phyloP scores from a whole-genome alignment of 2,329 filamentous ascomycete species.

The Pseudogymnoascus destructans region DNA sequence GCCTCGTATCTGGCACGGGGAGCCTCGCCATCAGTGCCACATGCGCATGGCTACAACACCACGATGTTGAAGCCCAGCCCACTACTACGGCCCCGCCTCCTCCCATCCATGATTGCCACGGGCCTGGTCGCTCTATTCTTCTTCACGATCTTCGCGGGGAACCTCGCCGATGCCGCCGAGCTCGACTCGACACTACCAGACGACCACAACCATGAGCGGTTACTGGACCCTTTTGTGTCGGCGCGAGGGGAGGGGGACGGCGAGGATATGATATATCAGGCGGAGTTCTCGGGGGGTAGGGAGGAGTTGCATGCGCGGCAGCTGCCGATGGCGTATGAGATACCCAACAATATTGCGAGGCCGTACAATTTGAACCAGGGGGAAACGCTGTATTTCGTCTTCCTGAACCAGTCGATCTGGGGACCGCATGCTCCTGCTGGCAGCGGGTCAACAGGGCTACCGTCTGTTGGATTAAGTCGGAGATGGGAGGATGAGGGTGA shows the following conservation, averaged over 20 bases:
- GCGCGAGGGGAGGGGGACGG: slow-evolving; percentile 19
- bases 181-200: slow-evolving; percentile 31
- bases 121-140: slow-evolving; percentile 47
- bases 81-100: slow-evolving; percentile 60
- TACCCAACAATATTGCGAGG: slow-evolving; percentile 50
- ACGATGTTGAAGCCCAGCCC: slow-evolving; percentile 42
- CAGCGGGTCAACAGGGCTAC: slow-evolving; percentile 23
- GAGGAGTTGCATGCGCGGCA: neutral
- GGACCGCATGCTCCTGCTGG: slow-evolving; percentile 29
- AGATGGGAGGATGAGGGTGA: slow-evolving; percentile 15
- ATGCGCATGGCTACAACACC: slow-evolving; percentile 12
- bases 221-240: slow-evolving; percentile 23
- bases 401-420: slow-evolving; percentile 43
- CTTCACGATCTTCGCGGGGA: slow-evolving; percentile 43
- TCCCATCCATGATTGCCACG: slow-evolving; percentile 50
- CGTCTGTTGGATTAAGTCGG: slow-evolving; percentile 19
- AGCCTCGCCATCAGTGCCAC: slow-evolving; percentile 1
- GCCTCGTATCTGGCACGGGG: neutral
- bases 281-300: slow-evolving; percentile 6
- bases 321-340: neutral
- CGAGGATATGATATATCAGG: slow-evolving; percentile 19
- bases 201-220: slow-evolving; percentile 35
- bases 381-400: slow-evolving; percentile 48
- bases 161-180: slow-evolving; percentile 51
- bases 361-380: slow-evolving; percentile 50